These are phyloP conservation scores for sweet orange (Citrus sinensis) DNA, from an alignment of 345 rosid genomes.

Conservation along the genomic window DNA sequence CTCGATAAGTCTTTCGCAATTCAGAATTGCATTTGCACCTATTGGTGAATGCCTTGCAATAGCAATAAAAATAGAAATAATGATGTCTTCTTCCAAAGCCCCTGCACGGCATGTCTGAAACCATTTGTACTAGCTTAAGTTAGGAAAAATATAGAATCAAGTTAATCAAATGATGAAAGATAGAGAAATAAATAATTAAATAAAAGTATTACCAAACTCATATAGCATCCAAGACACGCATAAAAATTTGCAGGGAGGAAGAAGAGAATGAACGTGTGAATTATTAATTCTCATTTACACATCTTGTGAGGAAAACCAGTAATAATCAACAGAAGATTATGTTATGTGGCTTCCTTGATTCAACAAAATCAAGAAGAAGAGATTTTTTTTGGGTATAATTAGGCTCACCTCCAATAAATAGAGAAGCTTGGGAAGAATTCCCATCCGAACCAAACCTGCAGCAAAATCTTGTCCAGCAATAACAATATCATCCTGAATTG, in stretches of 20 bases:
- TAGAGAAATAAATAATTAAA: neutral
- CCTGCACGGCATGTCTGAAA: slow-evolving; percentile 56
- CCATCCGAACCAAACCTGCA: slow-evolving; percentile 94
- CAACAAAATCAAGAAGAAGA: neutral
- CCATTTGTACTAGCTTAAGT: slow-evolving; percentile 12
- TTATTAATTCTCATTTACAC: neutral
- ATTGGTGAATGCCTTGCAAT: slow-evolving; percentile 91
- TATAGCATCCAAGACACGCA: neutral
- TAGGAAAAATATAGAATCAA: slow-evolving; percentile 9
- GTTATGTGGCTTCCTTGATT: neutral
- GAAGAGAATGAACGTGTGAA: neutral
- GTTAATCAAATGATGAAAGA: neutral
- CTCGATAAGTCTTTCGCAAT: slow-evolving; percentile 68
- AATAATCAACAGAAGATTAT: neutral
- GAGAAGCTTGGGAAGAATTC: slow-evolving; percentile 63
- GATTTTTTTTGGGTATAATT: neutral
- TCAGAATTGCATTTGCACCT: slow-evolving; percentile 65
- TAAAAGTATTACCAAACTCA: neutral
- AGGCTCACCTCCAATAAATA: slow-evolving; percentile 72
- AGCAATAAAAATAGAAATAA: slow-evolving; percentile 55
- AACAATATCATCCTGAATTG: slow-evolving; percentile 81
- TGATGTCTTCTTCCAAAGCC: slow-evolving; percentile 53
- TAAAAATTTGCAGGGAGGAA: neutral
- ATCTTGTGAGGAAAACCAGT: neutral
- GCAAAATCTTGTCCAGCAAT: slow-evolving; percentile 91